Evolutionary conservation across 2,329 filamentous ascomycete species (phyloP), one percentile per base, ranked within the genome.

Genomic region (Fusarium transvaalense): DNA sequence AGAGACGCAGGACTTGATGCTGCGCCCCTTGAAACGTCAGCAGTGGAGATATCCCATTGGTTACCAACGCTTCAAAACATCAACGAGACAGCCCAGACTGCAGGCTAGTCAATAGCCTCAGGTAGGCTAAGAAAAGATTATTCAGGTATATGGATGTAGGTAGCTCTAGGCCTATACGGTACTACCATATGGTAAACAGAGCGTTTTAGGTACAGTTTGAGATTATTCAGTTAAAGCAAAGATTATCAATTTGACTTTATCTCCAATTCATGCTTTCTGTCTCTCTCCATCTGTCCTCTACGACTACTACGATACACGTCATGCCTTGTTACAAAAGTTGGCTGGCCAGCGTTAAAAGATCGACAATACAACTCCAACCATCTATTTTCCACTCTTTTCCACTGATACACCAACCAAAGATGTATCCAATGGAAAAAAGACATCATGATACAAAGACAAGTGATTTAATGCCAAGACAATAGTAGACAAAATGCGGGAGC

Each of bases 1-100:
- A 48, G 38, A 50, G 51, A 31, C 25, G 48, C 45, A 48, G 50
- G 35, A 29, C 46, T 45, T 23, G 61, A 54, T 66, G 60, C 72
- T 74, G 71, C 68, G 71, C 71, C 71, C 71, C 71, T 38, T 43
- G 69, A 71, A 61, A 73, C 71, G 71, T 74, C 71, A 74, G 71
- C 71, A 73, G 70, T 74, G 71, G 57, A 64, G 48, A 45, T 54
- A 15, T 31, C 21, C 31, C 23, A 27, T 64, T 67, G 58, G 42
- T 48, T 54, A 35, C 43, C 32, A 50, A 17, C 17, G 46, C 53
- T 59, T 64, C 58, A 70, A 50, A 67, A 69, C 66, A 23, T 47
- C 32, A 25, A 43, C 51, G 59, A 68, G 64, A 65, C 64, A 42
- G 42, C 42, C 63, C 66, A 69, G 56, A 56, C 34, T 37, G n/a